phyloP scores from a whole-genome alignment of 441 rosid genomes.

The Croton setiger region DNA sequence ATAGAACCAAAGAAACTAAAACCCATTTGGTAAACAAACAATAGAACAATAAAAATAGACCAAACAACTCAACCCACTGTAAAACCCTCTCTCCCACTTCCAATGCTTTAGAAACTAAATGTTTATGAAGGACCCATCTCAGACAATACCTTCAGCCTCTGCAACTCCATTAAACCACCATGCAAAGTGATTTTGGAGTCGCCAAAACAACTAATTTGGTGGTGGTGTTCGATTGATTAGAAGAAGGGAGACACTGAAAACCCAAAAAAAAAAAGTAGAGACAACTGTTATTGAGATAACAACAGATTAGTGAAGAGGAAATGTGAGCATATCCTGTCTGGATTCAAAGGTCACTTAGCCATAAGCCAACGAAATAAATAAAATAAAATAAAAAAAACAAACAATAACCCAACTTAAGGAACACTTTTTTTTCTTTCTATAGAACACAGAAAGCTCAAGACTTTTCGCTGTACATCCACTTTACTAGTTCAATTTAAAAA shows the following conservation, averaged over 20 bases:
- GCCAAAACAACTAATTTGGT: not conserved
- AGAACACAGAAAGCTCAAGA: constrained; percentile 24
- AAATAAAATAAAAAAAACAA: constrained; percentile 1
- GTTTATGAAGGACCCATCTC: constrained; percentile 13
- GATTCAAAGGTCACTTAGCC: constrained; percentile 26
- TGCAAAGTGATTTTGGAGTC: not conserved
- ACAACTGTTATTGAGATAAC: not conserved
- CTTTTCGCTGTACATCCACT: constrained; percentile 9
- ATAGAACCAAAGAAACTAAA: constrained; percentile 45
- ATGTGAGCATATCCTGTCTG: constrained; percentile 32
- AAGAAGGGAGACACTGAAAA: constrained; percentile 23
- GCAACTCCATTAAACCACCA: constrained; percentile 22
- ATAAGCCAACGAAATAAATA: constrained; percentile 42
- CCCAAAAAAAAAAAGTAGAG: constrained; percentile 18
- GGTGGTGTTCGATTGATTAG: constrained; percentile 26
- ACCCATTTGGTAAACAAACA: constrained; percentile 44
- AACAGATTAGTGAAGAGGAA: constrained; percentile 21
- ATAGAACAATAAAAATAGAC: constrained; percentile 2
- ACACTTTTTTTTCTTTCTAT: constrained; percentile 39
- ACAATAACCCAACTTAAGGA: constrained; percentile 27
- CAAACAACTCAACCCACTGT: constrained; percentile 22
- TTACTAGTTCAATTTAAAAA: not conserved
- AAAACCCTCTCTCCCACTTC: constrained; percentile 15
- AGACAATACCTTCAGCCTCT: not conserved
- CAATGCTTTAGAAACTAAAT: constrained; percentile 11